Conservation (phyloP, 106 monocot genomes). For the Allium fistulosum region DNA sequence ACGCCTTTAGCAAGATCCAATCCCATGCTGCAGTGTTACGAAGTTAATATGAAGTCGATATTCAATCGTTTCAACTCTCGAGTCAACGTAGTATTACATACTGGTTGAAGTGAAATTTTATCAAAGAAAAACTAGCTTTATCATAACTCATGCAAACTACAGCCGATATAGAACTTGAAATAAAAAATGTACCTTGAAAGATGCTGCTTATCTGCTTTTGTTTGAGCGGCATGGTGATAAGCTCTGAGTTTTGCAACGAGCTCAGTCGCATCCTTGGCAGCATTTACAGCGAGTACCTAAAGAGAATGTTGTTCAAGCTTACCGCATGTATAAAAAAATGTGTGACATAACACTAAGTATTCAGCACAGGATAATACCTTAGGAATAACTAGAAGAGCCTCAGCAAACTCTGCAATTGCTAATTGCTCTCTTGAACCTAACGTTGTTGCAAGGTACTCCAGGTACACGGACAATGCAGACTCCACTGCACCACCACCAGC, state of each 20-base stretch:
- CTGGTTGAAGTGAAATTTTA: too few species aligned
- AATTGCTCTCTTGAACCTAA: constrained; percentile 71
- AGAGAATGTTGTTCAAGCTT: constrained; percentile 3
- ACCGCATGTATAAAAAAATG: background rate
- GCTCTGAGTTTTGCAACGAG: constrained; percentile 92
- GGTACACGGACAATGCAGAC: constrained; percentile 64
- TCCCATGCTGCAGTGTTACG: constrained; percentile 63
- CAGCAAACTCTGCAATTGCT: constrained; percentile 75
- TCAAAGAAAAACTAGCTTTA: background rate
- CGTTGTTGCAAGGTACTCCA: constrained; percentile 76
- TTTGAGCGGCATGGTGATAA: constrained; percentile 92
- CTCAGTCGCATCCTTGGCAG: constrained; percentile 97
- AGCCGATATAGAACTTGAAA: background rate
- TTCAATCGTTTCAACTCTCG: background rate
- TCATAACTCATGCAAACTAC: background rate
- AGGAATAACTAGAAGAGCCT: constrained; percentile 57
- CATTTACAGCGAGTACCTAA: constrained; percentile 95
- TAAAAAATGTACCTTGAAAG: constrained; percentile 50
- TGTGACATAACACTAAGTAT: background rate
- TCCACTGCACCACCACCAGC: constrained; percentile 87
- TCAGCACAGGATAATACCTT: constrained; percentile 26
- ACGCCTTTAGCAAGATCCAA: constrained; percentile 72
- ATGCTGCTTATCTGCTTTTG: constrained; percentile 93
- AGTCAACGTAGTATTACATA: background rate
- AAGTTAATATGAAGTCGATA: background rate